A percentile compares a stretch with the other conserved stretches of the same genome.
Conservation (phyloP, 495 filamentous ascomycete genomes). For the Neurospora pannonica region DNA sequence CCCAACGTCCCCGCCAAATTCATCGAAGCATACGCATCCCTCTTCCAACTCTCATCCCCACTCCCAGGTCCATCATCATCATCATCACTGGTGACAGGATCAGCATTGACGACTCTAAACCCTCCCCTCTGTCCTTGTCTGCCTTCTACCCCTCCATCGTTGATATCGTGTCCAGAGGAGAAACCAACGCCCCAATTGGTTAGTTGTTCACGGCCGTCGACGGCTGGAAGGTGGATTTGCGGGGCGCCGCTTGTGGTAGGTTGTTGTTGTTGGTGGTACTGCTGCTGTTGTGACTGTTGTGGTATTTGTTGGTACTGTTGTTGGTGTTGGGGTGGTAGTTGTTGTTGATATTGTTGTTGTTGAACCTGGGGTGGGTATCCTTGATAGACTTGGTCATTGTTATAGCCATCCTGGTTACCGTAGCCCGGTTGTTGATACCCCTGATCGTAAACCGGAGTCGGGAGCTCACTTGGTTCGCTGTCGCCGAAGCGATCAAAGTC, state of each 20-base stretch:
- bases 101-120: not conserved
- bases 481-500: constrained; percentile 24
- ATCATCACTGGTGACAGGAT: not conserved
- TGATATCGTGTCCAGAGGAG: not conserved
- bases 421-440: not conserved
- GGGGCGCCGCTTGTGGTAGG: constrained; percentile 17
- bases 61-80: not conserved
- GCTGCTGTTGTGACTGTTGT: not conserved
- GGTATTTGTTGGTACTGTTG: not conserved
- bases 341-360: not conserved
- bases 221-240: constrained; percentile 33
- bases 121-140: not conserved
- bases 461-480: not conserved
- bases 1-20: constrained; percentile 19
- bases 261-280: constrained; percentile 2
- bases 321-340: not conserved
- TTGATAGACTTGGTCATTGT: not conserved
- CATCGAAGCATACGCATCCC: constrained; percentile 24
- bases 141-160: not conserved
- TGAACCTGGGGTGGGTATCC: not conserved
- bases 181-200: constrained; percentile 12
- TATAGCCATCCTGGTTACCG: not conserved
- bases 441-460: not conserved
- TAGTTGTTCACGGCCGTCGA: constrained; percentile 27
- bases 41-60: constrained; percentile 22